A percentile compares a stretch with the other conserved stretches of the same genome.
Evolutionary conservation across 169 alveolate genomes (phyloP).

Genomic region (Cryptosporidium viatorum): DNA sequence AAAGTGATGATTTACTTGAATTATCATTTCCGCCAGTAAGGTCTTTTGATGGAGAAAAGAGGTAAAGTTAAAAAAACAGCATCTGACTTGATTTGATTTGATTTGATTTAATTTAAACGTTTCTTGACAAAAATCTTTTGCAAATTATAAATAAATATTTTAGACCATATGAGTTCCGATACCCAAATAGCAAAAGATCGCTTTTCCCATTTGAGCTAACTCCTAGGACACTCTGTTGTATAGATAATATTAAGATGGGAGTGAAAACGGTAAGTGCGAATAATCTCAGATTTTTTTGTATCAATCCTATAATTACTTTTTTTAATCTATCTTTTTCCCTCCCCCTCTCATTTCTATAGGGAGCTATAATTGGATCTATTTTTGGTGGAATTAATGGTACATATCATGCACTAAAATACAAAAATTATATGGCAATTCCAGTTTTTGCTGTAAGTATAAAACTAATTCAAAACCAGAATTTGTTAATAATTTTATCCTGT

Average conservation of each 20-base stretch:
- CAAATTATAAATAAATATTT: neutral
- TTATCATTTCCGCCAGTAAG: conserved; percentile 12
- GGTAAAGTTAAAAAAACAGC: neutral
- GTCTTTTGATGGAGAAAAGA: conserved; percentile 23
- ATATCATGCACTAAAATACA: conserved; percentile 85
- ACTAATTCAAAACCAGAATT: neutral
- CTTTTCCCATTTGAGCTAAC: conserved; percentile 30
- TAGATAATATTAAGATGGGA: conserved; percentile 90
- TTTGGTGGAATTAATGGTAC: conserved; percentile 90
- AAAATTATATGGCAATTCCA: conserved; percentile 86
- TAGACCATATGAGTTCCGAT: conserved; percentile 2
- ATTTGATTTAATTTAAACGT: neutral
- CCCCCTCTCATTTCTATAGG: conserved; percentile 74
- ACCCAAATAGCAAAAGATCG: conserved; percentile 16
- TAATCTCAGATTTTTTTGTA: neutral
- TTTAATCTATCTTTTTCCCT: neutral
- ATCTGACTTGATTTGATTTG: neutral
- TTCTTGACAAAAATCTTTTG: too few relatives aligned
- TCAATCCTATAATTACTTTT: neutral
- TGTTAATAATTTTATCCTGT: neutral
- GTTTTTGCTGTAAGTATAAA: conserved; percentile 82
- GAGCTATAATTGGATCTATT: conserved; percentile 91
- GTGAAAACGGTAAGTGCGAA: conserved; percentile 85
- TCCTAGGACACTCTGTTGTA: conserved; percentile 85
- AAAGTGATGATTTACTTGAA: neutral